Percentiles rank a stretch among this genome's conserved stretches.
These are phyloP conservation scores for Amborella trichopoda DNA, from an alignment of 164 flowering plant genomes.

Conservation along the genomic window DNA sequence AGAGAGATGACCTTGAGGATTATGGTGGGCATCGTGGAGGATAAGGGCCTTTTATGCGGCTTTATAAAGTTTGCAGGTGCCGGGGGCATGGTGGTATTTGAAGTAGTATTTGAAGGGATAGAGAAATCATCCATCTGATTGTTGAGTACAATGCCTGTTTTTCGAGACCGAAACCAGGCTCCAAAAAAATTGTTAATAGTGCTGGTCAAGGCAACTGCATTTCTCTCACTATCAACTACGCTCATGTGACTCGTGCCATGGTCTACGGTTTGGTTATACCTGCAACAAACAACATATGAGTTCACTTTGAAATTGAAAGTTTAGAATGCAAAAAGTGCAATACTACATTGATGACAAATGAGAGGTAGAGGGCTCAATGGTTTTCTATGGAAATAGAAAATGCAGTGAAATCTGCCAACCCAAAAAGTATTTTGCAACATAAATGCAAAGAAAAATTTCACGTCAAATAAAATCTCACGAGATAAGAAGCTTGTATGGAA, in stretches of 20 bases:
- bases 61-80: constrained; percentile 48
- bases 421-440: too few species aligned
- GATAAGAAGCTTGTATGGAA: too few species aligned
- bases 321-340: too few species aligned
- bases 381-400: neutral
- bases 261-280: too few species aligned
- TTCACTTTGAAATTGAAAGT: too few species aligned
- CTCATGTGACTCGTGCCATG: too few species aligned
- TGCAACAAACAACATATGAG: too few species aligned
- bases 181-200: constrained; percentile 51
- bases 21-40: constrained; percentile 63
- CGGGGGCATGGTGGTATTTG: constrained; percentile 25
- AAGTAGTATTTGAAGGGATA: constrained; percentile 21
- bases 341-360: too few species aligned
- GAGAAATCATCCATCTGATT: constrained; percentile 81
- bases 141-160: constrained; percentile 61
- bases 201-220: constrained; percentile 61
- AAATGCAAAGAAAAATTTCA: too few species aligned
- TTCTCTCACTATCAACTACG: constrained; percentile 37
- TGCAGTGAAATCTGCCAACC: too few species aligned
- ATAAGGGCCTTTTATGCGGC: constrained; percentile 58
- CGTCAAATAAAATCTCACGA: too few species aligned
- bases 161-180: constrained; percentile 30
- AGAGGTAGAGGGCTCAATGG: too few species aligned
- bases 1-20: constrained; percentile 34